These are phyloP conservation scores for Bisporella sp. DNA, from an alignment of 2,329 filamentous ascomycete species.

Conservation along the genomic window DNA sequence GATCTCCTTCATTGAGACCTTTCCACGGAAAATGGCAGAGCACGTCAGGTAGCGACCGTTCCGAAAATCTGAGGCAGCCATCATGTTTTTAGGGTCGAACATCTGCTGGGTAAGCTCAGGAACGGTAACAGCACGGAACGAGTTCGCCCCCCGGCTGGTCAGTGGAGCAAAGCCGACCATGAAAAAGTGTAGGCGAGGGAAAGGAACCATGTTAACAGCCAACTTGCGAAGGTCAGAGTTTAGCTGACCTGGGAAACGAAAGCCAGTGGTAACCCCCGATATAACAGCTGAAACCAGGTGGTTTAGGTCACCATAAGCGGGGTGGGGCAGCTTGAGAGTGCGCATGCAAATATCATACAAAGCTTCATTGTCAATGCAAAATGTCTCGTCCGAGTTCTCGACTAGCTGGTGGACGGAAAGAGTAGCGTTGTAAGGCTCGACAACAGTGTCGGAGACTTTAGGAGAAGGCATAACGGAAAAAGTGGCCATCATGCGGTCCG, in stretches of 20 bases:
- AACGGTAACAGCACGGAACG: conserved; percentile 95
- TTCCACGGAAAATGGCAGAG: conserved; percentile 99
- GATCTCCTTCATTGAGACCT: conserved; percentile 99
- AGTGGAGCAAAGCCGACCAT: conserved; percentile 99
- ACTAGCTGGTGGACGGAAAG: conserved; percentile 98
- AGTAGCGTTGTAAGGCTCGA: conserved; percentile 99
- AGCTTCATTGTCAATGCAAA: conserved; percentile 99
- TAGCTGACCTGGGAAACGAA: conserved; percentile 98
- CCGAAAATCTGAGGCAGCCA: conserved; percentile 99
- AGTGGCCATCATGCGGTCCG: conserved; percentile 99
- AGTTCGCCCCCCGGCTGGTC: conserved; percentile 84
- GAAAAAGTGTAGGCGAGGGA: conserved; percentile 99
- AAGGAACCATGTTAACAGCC: conserved; percentile 99
- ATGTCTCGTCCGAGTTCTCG: conserved; percentile 99
- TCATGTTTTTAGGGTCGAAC: conserved; percentile 99
- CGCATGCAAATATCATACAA: conserved; percentile 99
- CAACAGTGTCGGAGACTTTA: conserved; percentile 99
- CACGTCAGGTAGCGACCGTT: conserved; percentile 99
- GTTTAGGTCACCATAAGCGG: conserved; percentile 98
- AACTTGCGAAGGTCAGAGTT: conserved; percentile 99
- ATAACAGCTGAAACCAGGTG: conserved; percentile 99
- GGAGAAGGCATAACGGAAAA: conserved; percentile 98
- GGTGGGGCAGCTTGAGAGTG: conserved; percentile 97
- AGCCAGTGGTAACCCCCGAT: conserved; percentile 96
- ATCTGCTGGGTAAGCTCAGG: conserved; percentile 99